Conservation (phyloP, 2,329 filamentous ascomycete genomes). For the Fusarium sterilihyphosum region DNA sequence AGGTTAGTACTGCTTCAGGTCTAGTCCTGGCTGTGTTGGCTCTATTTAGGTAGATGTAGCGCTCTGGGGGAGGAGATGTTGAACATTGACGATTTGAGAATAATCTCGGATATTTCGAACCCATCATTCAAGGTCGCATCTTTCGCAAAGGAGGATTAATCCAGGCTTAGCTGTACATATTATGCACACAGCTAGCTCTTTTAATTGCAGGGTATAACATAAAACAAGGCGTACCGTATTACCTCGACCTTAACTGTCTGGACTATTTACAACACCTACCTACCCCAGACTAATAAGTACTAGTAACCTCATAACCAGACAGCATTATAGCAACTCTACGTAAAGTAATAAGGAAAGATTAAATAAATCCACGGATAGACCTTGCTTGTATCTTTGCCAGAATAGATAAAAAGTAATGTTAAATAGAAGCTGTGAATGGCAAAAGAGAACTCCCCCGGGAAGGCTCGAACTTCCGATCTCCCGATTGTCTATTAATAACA, state of each 20-base stretch:
- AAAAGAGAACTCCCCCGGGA: slow-evolving; percentile 39
- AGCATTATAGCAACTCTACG: neutral
- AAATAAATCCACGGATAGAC: no score
- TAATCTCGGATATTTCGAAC: neutral
- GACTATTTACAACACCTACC: neutral
- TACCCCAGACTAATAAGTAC: neutral
- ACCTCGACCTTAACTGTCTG: neutral
- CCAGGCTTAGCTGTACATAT: no score
- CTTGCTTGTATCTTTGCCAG: neutral
- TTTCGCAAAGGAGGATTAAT: neutral
- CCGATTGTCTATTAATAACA: slow-evolving; percentile 42
- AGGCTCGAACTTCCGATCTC: slow-evolving; percentile 46
- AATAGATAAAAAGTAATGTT: neutral
- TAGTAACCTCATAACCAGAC: no score
- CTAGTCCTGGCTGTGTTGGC: neutral
- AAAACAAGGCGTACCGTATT: neutral
- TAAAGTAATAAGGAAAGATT: no score
- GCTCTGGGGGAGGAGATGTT: neutral
- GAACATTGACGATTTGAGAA: no score
- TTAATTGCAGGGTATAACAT: neutral
- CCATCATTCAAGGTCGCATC: neutral
- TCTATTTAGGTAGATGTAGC: neutral
- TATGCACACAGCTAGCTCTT: no score
- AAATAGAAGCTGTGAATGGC: accelerated
- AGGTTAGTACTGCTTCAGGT: slow-evolving; percentile 8